A percentile compares a stretch with the other conserved stretches of the same genome.
These are phyloP conservation scores for Hibiscus mutabilis DNA, from an alignment of 345 rosid genomes.

Conservation along the genomic window DNA sequence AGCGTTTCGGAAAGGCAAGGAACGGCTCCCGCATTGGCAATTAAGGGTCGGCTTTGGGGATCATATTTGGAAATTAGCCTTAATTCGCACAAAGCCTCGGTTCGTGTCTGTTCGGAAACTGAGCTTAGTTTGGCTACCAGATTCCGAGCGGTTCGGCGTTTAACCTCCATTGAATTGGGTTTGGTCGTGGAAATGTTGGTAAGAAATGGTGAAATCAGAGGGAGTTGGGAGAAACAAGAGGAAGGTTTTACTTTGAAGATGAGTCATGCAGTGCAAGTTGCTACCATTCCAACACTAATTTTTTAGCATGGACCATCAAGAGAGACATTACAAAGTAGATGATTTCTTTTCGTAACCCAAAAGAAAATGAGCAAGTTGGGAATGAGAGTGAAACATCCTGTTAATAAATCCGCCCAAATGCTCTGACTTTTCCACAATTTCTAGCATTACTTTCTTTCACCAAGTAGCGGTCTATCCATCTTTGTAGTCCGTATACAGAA, in stretches of 20 bases:
- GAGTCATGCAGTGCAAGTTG: too few species aligned
- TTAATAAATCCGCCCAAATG: too few species aligned
- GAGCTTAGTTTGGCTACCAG: slow-evolving; percentile 72
- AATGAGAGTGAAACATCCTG: too few species aligned
- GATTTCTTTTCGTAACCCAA: too few species aligned
- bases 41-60: slow-evolving; percentile 49
- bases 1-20: slow-evolving; percentile 83
- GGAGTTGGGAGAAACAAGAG: not conserved
- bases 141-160: slow-evolving; percentile 50
- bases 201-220: not conserved
- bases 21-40: slow-evolving; percentile 73
- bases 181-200: not conserved
- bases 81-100: slow-evolving; percentile 67
- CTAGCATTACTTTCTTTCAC: too few species aligned
- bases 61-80: slow-evolving; percentile 76
- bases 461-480: too few species aligned
- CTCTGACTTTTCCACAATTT: too few species aligned
- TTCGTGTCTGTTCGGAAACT: slow-evolving; percentile 68
- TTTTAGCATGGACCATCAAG: too few species aligned
- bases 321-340: too few species aligned
- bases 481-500: not conserved
- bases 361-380: too few species aligned
- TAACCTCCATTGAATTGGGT: slow-evolving; percentile 47
- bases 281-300: too few species aligned
- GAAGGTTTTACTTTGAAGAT: too few species aligned